Conservation (phyloP, 2,329 filamentous ascomycete species). For the Cladosporium sp. region DNA sequence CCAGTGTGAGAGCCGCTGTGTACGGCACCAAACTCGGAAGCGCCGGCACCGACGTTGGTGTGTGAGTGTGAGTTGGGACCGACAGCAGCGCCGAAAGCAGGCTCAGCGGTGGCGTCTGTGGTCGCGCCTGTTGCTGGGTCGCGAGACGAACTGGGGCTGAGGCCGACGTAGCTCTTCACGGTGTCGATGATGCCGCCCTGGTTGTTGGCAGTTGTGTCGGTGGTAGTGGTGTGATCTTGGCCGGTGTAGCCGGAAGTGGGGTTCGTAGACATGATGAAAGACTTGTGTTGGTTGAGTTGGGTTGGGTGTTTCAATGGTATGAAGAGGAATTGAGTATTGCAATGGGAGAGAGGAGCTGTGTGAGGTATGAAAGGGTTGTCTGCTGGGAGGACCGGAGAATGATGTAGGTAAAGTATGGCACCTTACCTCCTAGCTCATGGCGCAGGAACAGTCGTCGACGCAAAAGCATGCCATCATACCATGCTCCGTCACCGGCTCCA, state of each 20-base stretch:
- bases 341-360: not conserved
- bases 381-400: not conserved
- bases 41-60: not conserved
- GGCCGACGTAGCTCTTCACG: constrained; percentile 21
- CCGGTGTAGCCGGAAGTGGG: not conserved
- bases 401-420: not conserved
- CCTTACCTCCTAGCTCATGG: not conserved
- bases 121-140: not conserved
- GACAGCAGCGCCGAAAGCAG: not conserved
- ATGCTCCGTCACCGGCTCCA: constrained; percentile 3
- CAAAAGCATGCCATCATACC: not conserved
- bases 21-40: not conserved
- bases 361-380: not conserved
- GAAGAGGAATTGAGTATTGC: not conserved
- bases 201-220: not conserved
- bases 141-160: not conserved
- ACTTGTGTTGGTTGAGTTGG: not conserved
- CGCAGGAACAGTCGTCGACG: not conserved
- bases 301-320: not conserved
- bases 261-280: constrained; percentile 6
- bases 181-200: constrained; percentile 19
- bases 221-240: not conserved
- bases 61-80: not conserved
- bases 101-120: constrained; percentile 2
- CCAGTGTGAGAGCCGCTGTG: not conserved